Percentiles rank a stretch among this genome's conserved stretches.
Conservation (phyloP, 345 rosid species). For the Populus alba region DNA sequence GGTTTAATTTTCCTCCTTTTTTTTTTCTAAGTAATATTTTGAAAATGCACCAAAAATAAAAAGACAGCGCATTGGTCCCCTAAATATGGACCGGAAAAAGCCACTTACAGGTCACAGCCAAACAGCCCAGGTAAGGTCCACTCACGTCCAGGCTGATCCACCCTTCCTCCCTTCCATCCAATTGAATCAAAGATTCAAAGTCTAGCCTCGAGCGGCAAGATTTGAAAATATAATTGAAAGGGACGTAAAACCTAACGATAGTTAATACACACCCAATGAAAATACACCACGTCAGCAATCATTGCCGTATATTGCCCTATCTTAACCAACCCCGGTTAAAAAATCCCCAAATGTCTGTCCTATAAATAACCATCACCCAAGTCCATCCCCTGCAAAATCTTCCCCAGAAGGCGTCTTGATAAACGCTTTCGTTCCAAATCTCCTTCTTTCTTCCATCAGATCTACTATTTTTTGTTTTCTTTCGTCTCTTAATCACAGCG, state of each 20-base stretch:
- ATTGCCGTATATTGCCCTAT: not conserved
- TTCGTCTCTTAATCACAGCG: not conserved
- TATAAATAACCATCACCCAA: not conserved
- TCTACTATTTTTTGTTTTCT: not conserved
- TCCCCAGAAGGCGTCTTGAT: conserved; percentile 24
- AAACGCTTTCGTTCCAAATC: conserved; percentile 15
- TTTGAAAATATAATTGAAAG: conserved; percentile 15
- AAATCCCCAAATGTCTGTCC: not conserved
- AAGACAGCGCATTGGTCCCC: not conserved
- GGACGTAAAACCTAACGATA: not conserved
- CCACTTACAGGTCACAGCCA: not conserved
- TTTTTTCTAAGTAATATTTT: too few species aligned
- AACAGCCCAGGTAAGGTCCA: not conserved
- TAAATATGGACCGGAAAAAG: not conserved
- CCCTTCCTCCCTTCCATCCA: not conserved
- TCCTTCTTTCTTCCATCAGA: not conserved
- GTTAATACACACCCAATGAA: not conserved
- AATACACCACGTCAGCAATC: not conserved
- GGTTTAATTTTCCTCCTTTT: not conserved
- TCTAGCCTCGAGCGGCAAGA: conserved; percentile 25
- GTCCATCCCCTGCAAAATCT: not conserved
- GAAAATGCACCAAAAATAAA: not conserved
- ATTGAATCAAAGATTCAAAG: not conserved
- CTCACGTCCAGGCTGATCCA: not conserved
- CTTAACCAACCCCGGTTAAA: conserved; percentile 12